Conservation (phyloP, 352 stramenopile genomes). For the Poterioochromonas sp. region DNA sequence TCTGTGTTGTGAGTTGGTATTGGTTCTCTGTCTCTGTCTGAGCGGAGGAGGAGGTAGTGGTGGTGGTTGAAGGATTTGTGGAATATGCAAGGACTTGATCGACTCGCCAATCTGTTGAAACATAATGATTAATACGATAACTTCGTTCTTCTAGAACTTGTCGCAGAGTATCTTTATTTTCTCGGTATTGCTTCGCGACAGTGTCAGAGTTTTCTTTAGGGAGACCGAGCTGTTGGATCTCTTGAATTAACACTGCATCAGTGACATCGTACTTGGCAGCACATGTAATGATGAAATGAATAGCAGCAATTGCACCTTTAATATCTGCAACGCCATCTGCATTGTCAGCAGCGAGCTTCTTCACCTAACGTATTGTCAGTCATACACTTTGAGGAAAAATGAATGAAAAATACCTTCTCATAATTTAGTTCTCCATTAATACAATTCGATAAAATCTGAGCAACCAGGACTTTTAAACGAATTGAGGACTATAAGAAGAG, state of each 20-base stretch:
- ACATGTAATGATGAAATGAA: constrained; percentile 36
- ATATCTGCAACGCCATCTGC: constrained; percentile 25
- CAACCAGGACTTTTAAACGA: constrained; percentile 34
- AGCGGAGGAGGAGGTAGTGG: not conserved
- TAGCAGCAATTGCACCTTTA: constrained; percentile 36
- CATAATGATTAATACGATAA: not conserved
- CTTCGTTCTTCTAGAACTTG: not conserved
- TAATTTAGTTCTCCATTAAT: constrained; percentile 37
- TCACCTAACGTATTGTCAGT: too few species aligned
- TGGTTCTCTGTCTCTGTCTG: not conserved
- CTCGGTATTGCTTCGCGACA: constrained; percentile 31
- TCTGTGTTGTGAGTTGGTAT: not conserved
- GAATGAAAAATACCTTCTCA: constrained; percentile 29
- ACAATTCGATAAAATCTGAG: constrained; percentile 34
- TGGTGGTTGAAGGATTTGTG: not conserved
- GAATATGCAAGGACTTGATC: not conserved
- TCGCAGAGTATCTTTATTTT: constrained; percentile 29
- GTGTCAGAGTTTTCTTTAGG: constrained; percentile 39
- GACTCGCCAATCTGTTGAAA: constrained; percentile 2
- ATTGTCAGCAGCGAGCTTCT: constrained; percentile 29
- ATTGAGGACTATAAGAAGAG: constrained; percentile 37
- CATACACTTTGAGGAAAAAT: too few species aligned
- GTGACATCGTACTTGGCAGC: constrained; percentile 38
- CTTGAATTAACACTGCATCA: constrained; percentile 20
- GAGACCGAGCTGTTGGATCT: constrained; percentile 41